These are phyloP conservation scores for Citrus trifoliata DNA, from an alignment of 345 rosid species.

Conservation along the genomic window DNA sequence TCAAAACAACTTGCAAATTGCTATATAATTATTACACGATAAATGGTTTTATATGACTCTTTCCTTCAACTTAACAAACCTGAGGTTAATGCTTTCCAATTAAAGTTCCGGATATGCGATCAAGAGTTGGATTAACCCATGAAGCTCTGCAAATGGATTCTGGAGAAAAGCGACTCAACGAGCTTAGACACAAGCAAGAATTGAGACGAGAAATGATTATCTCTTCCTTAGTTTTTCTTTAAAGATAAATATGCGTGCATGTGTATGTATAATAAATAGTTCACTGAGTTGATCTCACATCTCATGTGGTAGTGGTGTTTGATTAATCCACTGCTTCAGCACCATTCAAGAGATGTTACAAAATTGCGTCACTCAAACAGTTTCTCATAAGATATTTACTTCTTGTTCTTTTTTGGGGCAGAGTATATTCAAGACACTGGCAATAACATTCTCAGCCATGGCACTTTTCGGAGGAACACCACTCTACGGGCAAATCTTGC, in stretches of 20 bases:
- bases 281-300: no score
- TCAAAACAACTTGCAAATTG: not conserved
- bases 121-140: not conserved
- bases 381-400: no score
- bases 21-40: no score
- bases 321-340: no score
- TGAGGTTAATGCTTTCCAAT: no score
- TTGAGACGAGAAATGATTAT: constrained; percentile 58
- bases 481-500: constrained; percentile 51
- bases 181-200: constrained; percentile 65
- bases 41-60: not conserved
- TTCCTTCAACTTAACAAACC: not conserved
- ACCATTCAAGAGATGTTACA: no score
- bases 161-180: constrained; percentile 62
- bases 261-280: no score
- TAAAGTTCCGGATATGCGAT: not conserved
- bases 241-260: no score
- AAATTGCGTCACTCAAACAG: no score
- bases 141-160: constrained; percentile 35
- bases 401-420: constrained; percentile 7
- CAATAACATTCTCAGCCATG: constrained; percentile 61
- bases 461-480: constrained; percentile 63
- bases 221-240: not conserved
- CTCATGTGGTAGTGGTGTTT: no score
- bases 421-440: constrained; percentile 58